These are phyloP conservation scores for Quercus dentata DNA, from an alignment of 306 rosid species.

Conservation along the genomic window DNA sequence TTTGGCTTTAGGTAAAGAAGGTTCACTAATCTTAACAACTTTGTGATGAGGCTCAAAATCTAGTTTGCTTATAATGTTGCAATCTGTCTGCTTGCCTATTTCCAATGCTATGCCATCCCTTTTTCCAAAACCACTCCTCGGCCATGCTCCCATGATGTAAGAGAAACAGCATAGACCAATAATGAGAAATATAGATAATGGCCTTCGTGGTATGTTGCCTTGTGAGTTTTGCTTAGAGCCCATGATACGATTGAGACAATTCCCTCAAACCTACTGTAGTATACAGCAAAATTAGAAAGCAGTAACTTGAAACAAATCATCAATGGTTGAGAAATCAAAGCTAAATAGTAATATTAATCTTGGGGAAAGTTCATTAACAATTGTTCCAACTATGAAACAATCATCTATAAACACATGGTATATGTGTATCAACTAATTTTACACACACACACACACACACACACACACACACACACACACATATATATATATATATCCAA, in stretches of 20 bases:
- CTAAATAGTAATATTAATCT: neutral
- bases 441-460: too few relatives aligned
- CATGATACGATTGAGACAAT: conserved; percentile 37
- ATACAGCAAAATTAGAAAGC: conserved; percentile 10
- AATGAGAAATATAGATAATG: conserved; percentile 75
- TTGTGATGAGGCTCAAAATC: conserved; percentile 84
- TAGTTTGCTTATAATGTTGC: conserved; percentile 55
- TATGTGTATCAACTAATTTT: too few relatives aligned
- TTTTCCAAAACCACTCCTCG: conserved; percentile 82
- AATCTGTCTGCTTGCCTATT: conserved; percentile 62
- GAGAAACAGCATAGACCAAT: conserved; percentile 80
- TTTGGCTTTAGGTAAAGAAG: conserved; percentile 60
- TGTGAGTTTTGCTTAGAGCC: conserved; percentile 58
- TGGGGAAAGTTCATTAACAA: neutral
- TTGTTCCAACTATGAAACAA: neutral
- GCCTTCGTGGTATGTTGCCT: conserved; percentile 55
- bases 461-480: too few relatives aligned
- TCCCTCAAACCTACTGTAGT: conserved; percentile 29
- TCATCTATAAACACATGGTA: neutral
- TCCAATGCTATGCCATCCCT: conserved; percentile 66
- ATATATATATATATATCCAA: too few relatives aligned
- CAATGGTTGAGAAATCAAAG: conserved; percentile 15
- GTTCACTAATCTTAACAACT: conserved; percentile 36
- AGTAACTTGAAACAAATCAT: conserved; percentile 4
- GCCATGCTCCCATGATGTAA: conserved; percentile 98